phyloP scores from a whole-genome alignment of 768 basidiomycete species.

The Termitomyces sp. region DNA sequence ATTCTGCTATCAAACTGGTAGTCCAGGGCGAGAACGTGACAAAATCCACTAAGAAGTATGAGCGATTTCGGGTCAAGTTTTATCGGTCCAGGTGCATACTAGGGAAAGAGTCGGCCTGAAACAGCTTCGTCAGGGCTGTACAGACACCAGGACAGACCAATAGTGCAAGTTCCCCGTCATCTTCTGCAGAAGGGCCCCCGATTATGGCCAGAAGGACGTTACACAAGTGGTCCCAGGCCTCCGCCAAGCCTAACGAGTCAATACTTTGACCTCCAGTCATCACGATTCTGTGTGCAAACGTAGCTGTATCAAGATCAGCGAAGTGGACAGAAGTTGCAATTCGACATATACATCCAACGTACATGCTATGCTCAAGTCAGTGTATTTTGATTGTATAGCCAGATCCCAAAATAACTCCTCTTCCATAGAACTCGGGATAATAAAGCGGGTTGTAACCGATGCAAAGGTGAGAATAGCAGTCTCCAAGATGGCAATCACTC shows the following conservation, averaged over 20 bases:
- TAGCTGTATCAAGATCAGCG: conserved; percentile 26
- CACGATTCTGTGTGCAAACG: conserved; percentile 40
- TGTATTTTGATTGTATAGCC: conserved; percentile 18
- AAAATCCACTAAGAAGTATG: conserved; percentile 17
- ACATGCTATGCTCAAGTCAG: conserved; percentile 38
- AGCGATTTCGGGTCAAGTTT: neutral
- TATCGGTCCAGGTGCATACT: conserved; percentile 18
- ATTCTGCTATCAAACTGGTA: conserved; percentile 30
- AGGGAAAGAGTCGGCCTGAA: conserved; percentile 18
- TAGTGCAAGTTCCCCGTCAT: conserved; percentile 47
- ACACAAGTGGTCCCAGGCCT: conserved; percentile 51
- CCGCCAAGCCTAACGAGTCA: conserved; percentile 36
- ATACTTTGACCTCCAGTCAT: conserved; percentile 15
- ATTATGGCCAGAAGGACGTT: conserved; percentile 44
- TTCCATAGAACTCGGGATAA: conserved; percentile 12
- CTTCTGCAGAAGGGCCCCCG: conserved; percentile 35
- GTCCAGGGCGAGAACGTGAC: conserved; percentile 47
- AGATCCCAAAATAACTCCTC: conserved; percentile 34
- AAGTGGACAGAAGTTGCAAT: neutral
- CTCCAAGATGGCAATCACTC: conserved; percentile 18
- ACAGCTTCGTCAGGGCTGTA: conserved; percentile 36
- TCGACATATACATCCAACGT: neutral
- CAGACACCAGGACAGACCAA: conserved; percentile 47
- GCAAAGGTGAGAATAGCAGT: conserved; percentile 31
- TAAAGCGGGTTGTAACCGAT: conserved; percentile 13